Conservation (phyloP, 2,329 filamentous ascomycete species). For the Colletotrichum limetticola region DNA sequence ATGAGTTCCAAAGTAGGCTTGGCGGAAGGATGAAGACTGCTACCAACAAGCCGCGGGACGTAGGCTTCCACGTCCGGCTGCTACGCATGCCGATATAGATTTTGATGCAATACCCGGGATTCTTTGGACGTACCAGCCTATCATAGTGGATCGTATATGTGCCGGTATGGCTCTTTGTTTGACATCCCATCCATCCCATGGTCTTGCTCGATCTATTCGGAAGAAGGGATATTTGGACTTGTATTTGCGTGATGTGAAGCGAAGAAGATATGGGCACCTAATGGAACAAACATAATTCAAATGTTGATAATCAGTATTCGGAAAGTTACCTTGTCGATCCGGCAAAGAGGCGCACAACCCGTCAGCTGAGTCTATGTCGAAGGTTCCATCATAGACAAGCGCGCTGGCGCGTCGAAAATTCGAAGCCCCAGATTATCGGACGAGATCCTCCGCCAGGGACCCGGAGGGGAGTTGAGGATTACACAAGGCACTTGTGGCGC, state of each 20-base stretch:
- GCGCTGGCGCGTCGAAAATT: background rate
- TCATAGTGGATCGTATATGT: background rate
- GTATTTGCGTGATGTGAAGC: background rate
- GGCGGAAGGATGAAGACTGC: background rate
- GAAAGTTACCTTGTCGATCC: background rate
- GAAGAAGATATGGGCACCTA: background rate
- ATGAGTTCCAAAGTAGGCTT: background rate
- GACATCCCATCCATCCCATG: background rate
- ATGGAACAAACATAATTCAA: too few relatives aligned
- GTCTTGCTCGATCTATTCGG: background rate
- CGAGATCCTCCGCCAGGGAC: constrained; percentile 19
- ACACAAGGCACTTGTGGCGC: constrained; percentile 17
- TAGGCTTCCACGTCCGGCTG: background rate
- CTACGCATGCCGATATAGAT: background rate
- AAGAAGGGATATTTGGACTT: background rate
- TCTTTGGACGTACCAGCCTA: background rate
- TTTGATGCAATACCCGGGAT: background rate
- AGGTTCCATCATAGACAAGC: background rate
- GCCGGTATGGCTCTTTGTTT: background rate
- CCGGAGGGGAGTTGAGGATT: constrained; percentile 17
- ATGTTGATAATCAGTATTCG: background rate
- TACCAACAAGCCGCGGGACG: background rate
- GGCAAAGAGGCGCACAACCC: background rate
- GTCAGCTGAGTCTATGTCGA: background rate
- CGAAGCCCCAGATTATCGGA: constrained; percentile 5